phyloP scores from a whole-genome alignment of 2,329 filamentous ascomycete genomes.

The Tolypocladium ophioglossoides region DNA sequence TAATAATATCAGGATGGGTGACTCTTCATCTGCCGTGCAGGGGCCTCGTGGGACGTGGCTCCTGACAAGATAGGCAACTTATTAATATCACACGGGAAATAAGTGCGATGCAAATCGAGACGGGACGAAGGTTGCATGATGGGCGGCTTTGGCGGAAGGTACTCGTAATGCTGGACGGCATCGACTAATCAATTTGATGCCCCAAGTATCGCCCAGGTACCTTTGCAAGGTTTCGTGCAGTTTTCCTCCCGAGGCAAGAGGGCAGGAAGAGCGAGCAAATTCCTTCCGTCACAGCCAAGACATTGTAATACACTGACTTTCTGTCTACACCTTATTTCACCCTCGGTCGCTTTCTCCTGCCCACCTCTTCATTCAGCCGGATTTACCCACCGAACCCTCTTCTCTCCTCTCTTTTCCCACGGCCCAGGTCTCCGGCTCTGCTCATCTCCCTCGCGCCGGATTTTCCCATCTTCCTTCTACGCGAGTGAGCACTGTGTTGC shows the following conservation, averaged over 20 bases:
- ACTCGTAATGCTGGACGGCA: neutral
- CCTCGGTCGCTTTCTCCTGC: neutral
- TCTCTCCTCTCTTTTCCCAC: neutral
- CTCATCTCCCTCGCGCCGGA: neutral
- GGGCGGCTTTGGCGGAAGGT: neutral
- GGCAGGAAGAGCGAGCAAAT: neutral
- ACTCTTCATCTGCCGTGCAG: neutral
- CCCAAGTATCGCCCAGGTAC: neutral
- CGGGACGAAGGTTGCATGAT: neutral
- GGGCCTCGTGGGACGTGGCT: neutral
- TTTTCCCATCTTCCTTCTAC: neutral
- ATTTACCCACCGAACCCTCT: neutral
- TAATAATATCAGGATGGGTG: neutral
- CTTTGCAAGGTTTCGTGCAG: neutral
- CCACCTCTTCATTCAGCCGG: neutral
- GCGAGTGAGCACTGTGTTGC: neutral
- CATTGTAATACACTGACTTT: neutral
- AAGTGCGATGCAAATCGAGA: neutral
- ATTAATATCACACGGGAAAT: neutral
- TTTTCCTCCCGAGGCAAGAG: neutral
- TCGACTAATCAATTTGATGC: neutral
- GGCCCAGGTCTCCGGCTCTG: too few relatives aligned
- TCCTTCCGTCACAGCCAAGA: neutral
- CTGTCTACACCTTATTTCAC: neutral
- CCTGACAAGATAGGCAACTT: neutral